A percentile compares a stretch with the other conserved stretches of the same genome.
Evolutionary conservation across 164 flowering plant genomes (phyloP).

Genomic region (Akebia trifoliata): DNA sequence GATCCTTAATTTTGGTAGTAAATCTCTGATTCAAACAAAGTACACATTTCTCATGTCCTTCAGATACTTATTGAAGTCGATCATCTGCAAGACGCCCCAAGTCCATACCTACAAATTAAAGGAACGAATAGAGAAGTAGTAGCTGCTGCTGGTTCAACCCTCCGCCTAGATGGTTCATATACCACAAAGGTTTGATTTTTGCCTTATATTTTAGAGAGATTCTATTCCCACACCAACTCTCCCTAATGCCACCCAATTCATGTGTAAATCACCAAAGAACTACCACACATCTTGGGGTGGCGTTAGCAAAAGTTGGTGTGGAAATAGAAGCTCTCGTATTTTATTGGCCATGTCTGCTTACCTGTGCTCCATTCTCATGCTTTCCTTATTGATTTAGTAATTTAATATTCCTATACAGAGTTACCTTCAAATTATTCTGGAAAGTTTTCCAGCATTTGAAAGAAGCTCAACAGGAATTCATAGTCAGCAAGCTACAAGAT

Average conservation of each 20-base stretch:
- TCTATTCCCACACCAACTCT: too few relatives aligned
- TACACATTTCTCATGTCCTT: slow-evolving; percentile 6
- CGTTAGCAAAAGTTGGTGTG: too few relatives aligned
- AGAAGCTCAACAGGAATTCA: slow-evolving; percentile 69
- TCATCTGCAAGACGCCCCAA: slow-evolving; percentile 81
- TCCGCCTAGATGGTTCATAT: slow-evolving; percentile 82
- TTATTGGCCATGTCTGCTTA: neutral
- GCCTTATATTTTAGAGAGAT: too few relatives aligned
- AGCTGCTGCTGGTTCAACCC: slow-evolving; percentile 75
- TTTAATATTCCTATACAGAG: slow-evolving; percentile 44
- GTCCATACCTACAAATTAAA: slow-evolving; percentile 88
- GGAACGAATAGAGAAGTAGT: slow-evolving; percentile 89
- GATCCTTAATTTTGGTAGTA: neutral
- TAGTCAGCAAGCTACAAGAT: slow-evolving; percentile 72
- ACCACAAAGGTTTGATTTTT: slow-evolving; percentile 81
- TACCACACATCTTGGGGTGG: too few relatives aligned
- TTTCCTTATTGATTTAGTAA: neutral
- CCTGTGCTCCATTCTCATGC: neutral
- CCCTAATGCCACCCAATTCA: too few relatives aligned
- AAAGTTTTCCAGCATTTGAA: slow-evolving; percentile 61
- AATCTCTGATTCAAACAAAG: neutral
- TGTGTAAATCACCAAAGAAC: too few relatives aligned
- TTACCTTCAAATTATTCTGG: slow-evolving; percentile 84
- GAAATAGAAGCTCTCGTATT: too few relatives aligned
- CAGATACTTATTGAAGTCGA: slow-evolving; percentile 95